These are phyloP conservation scores for Hansfordia pulvinata DNA, from an alignment of 2,329 filamentous ascomycete species.

Conservation along the genomic window DNA sequence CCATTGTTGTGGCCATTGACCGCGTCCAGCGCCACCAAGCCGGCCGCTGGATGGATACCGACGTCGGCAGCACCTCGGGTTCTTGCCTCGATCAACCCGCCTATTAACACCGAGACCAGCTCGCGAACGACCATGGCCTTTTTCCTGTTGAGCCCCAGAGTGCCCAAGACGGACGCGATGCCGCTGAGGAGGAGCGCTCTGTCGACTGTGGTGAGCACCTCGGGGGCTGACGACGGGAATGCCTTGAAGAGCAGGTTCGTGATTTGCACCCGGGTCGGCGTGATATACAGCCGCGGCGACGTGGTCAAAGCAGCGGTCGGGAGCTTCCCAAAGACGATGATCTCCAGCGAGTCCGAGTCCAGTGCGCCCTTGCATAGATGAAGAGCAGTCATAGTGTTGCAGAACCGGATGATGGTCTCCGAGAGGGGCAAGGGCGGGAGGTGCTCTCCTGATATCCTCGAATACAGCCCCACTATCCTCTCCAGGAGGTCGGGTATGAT, in stretches of 20 bases:
- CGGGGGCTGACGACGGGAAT: conserved; percentile 53
- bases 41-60: conserved; percentile 87
- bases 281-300: conserved; percentile 40
- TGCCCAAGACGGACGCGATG: conserved; percentile 73
- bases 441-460: conserved; percentile 54
- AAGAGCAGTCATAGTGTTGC: conserved; percentile 53
- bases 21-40: conserved; percentile 58
- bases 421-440: conserved; percentile 58
- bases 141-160: conserved; percentile 71
- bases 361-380: conserved; percentile 53
- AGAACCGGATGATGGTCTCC: conserved; percentile 61
- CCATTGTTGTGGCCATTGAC: conserved; percentile 33
- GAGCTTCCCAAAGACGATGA: conserved; percentile 50
- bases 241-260: conserved; percentile 52
- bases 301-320: conserved; percentile 34
- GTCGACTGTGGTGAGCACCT: conserved; percentile 59
- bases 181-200: conserved; percentile 70
- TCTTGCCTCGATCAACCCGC: conserved; percentile 76
- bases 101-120: conserved; percentile 69
- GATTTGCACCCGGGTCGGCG: conserved; percentile 49
- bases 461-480: conserved; percentile 61
- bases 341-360: conserved; percentile 43
- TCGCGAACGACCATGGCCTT: conserved; percentile 84
- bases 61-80: conserved; percentile 92
- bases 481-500: conserved; percentile 63